Conservation (phyloP, 345 rosid species). For the Bretschneidera sinensis region DNA sequence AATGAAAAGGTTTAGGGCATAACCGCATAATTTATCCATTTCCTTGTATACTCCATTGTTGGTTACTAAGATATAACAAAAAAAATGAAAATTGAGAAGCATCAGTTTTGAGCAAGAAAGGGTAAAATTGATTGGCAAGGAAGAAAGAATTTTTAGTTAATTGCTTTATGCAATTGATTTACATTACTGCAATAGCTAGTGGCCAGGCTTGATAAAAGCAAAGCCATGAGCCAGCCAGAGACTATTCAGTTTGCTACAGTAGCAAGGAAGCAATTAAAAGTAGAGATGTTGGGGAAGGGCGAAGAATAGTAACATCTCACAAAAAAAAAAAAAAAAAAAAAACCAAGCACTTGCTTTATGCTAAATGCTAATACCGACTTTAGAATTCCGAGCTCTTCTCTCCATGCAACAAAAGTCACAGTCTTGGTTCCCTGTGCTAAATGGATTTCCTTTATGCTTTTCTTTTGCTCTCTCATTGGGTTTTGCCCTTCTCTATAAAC, state of each 20-base stretch:
- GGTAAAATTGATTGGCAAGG: not conserved
- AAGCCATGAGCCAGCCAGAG: conserved; percentile 21
- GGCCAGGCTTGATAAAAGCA: conserved; percentile 18
- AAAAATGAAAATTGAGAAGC: too few relatives aligned
- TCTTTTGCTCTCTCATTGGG: conserved; percentile 23
- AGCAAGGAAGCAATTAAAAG: conserved; percentile 36
- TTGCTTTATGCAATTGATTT: too few relatives aligned
- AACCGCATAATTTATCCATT: too few relatives aligned
- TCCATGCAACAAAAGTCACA: conserved; percentile 24
- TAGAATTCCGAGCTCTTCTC: conserved; percentile 42
- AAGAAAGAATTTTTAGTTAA: too few relatives aligned
- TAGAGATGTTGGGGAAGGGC: conserved; percentile 33
- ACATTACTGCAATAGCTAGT: conserved; percentile 4
- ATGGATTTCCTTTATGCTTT: conserved; percentile 35
- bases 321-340: not conserved
- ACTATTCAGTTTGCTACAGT: conserved; percentile 15
- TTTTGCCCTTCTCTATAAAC: conserved; percentile 14
- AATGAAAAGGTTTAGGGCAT: too few relatives aligned
- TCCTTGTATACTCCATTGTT: too few relatives aligned
- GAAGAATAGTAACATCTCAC: conserved; percentile 13
- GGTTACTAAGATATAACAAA: too few relatives aligned
- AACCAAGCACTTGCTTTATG: conserved; percentile 30
- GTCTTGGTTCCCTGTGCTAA: conserved; percentile 33
- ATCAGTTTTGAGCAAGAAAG: too few relatives aligned
- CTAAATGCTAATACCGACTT: conserved; percentile 19